phyloP scores from a whole-genome alignment of 1,284 basidiomycete genomes.

The Thecaphora thlaspeos region DNA sequence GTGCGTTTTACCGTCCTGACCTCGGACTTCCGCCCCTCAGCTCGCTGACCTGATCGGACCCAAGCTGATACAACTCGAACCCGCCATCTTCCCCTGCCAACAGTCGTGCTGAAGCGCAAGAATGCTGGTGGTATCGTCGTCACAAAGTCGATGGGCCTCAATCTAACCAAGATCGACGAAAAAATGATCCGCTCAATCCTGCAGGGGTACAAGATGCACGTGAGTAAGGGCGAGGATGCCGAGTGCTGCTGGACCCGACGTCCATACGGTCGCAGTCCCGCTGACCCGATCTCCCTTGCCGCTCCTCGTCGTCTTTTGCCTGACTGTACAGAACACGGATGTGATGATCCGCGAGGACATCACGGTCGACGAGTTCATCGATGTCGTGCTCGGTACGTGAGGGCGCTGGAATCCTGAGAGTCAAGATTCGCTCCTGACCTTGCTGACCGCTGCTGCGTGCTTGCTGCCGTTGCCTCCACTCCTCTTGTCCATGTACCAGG shows the following conservation, averaged over 20 bases:
- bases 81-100: conserved; percentile 2
- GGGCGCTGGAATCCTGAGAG: no score
- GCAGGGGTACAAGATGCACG: conserved; percentile 59
- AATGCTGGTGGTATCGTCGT: conserved; percentile 78
- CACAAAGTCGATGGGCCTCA: conserved; percentile 64
- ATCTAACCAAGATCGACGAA: conserved; percentile 90
- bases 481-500: no score
- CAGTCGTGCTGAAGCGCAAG: conserved; percentile 67
- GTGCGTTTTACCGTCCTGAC: conserved; percentile 54
- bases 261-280: no score
- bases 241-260: no score
- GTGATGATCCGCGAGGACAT: conserved; percentile 62
- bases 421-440: no score
- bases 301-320: not conserved
- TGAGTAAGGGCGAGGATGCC: no score
- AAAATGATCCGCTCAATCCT: conserved; percentile 88
- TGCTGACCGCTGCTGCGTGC: no score
- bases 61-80: no score
- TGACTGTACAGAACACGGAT: conserved; percentile 32
- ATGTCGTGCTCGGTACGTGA: conserved; percentile 78
- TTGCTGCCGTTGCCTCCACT: no score
- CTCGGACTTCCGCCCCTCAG: no score
- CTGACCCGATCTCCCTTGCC: not conserved
- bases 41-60: no score
- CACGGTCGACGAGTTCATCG: conserved; percentile 94